Evolutionary conservation across 2,329 filamentous ascomycete genomes (phyloP), one percentile per base, ranked within the genome.

Genomic region (Curvularia sp.): DNA sequence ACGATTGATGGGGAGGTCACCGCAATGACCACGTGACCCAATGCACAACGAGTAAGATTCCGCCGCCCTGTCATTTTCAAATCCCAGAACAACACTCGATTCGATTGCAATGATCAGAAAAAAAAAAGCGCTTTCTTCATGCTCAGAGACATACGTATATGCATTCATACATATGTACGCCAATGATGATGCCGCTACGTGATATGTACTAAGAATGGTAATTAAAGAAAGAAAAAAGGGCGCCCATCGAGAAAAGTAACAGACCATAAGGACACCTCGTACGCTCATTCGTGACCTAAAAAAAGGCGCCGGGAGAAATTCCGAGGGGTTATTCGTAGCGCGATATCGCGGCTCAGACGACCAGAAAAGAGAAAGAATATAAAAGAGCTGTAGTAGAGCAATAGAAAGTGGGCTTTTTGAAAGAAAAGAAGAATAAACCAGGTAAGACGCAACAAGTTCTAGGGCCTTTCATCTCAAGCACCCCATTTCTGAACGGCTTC

Each of bases 401-500:
- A n/a, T 31, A 3, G 33, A 38, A 38, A 38, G 15, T 18, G 35
- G 15, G 35, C 35, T 38, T 35, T 35, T 35, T 5, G 13, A 49
- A 15, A 48, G 4, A 49, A 49, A 28, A 26, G 9, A 39, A 49
- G 12, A 4, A 52, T n/a, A 38, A 3, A 15, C 35, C 35, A 6
- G 35, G 35, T n/a, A 38, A 9, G 1, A 38, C 15, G 35, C 35
- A 38, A 38, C 35, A 38, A 18, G 35, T n/a, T 15, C 35, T 9
- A 38, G 7, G 5, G 15, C 7, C n/a, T 1, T 12, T 38, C 2
- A 8, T 38, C 18, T 53, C 30, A 60, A 9, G 55, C 47, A 26
- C 55, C 58, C 58, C 58, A 58, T 33, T 60, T 54, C 33, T 60
- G 53, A 31, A 60, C 58, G 33, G 58, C 58, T 31, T 60, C 58